Percentiles rank a stretch among this genome's conserved stretches.
Evolutionary conservation across 2,329 filamentous ascomycete species (phyloP).

Genomic region (Eutypa lata): DNA sequence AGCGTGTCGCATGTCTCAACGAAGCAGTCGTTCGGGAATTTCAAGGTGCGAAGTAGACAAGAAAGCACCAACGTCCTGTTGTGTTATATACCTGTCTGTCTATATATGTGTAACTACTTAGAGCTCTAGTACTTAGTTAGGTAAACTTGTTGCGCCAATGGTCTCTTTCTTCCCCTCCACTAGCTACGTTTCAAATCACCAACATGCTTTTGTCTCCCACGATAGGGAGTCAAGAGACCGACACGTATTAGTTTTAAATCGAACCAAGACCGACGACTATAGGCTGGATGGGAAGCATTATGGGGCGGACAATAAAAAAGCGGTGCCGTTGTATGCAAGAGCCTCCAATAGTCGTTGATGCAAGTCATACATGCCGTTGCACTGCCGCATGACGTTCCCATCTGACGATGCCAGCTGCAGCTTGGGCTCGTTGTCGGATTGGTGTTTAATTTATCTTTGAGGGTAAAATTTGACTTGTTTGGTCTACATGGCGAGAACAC

Average conservation of each 20-base stretch:
- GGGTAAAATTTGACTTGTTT: not conserved
- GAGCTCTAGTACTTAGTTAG: too few relatives aligned
- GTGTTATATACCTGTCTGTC: too few relatives aligned
- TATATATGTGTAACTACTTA: too few relatives aligned
- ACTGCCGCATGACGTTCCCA: not conserved
- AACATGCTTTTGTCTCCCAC: not conserved
- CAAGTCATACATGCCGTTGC: not conserved
- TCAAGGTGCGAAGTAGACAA: too few relatives aligned
- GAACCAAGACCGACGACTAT: not conserved
- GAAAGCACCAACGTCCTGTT: too few relatives aligned
- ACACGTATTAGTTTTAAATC: not conserved
- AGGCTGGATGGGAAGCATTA: not conserved
- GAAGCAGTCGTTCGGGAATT: too few relatives aligned
- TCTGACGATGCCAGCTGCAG: not conserved
- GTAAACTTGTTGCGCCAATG: too few relatives aligned
- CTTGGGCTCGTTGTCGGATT: not conserved
- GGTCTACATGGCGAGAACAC: not conserved
- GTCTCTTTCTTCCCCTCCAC: not conserved
- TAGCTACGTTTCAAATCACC: not conserved
- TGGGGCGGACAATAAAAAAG: not conserved
- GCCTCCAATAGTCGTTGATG: not conserved
- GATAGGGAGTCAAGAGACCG: not conserved
- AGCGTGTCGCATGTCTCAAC: too few relatives aligned
- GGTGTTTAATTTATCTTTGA: not conserved
- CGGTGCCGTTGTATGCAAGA: not conserved